Evolutionary conservation across 805 yeast genomes (phyloP).

Genomic region (Candida boleticola): DNA sequence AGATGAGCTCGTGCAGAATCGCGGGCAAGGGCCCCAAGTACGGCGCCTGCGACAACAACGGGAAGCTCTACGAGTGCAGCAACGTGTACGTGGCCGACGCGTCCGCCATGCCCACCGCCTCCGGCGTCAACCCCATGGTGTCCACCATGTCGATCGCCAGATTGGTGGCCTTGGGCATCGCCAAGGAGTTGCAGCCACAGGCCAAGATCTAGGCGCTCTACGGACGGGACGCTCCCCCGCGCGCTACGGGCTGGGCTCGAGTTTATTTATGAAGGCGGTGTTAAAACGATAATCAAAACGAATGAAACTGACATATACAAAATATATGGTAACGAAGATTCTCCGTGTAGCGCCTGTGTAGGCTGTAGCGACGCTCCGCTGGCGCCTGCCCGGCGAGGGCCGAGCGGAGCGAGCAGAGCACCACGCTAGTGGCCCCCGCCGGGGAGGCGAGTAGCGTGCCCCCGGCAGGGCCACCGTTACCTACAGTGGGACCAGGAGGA

Average conservation of each 20-base stretch:
- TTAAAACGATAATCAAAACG: no score
- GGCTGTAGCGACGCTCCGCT: no score
- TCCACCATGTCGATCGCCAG: slow-evolving; percentile 47
- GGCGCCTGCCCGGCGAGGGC: no score
- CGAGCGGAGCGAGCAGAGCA: no score
- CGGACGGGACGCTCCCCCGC: no score
- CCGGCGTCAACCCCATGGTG: slow-evolving; percentile 56
- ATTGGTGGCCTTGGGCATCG: slow-evolving; percentile 38
- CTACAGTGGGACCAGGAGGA: no score
- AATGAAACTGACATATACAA: no score
- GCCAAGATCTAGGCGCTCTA: slow-evolving; percentile 25
- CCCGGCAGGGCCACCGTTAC: no score
- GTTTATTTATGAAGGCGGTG: neutral
- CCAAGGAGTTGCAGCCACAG: slow-evolving; percentile 26
- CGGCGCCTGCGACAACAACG: slow-evolving; percentile 45
- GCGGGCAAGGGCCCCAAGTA: slow-evolving; percentile 43
- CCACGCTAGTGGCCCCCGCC: no score
- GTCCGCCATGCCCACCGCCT: slow-evolving; percentile 49
- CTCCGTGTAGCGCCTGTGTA: no score
- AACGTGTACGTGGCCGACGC: slow-evolving; percentile 52
- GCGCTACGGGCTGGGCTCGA: neutral
- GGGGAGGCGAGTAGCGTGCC: no score
- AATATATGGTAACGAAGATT: no score
- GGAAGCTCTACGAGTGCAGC: slow-evolving; percentile 46
- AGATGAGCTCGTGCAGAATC: slow-evolving; percentile 53